Base-by-base conservation (phyloP, 108 stramenopile species). In the Skeletonema grethae region DNA sequence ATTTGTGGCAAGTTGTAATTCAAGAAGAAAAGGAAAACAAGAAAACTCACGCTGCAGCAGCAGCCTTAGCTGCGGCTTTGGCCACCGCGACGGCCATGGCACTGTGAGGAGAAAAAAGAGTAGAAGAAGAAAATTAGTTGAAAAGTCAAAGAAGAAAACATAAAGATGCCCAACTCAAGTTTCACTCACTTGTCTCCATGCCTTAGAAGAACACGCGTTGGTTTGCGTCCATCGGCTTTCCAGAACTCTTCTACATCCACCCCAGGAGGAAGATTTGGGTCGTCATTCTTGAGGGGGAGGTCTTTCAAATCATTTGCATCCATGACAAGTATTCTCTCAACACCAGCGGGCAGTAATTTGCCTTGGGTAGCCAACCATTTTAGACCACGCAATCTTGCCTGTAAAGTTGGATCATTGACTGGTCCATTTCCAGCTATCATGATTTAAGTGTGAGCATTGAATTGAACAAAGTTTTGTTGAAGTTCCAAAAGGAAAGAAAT, bases 261-360 rank as follows among this genome's bases (percentile, higher is more conserved):
- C 9, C 89, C 90, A 57, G 64, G 53, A 9, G 87, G 86, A 10
- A 87, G 55, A 57, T 87, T 88, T 1, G 84, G 78, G 66, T 89
- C 80, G 36, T 89, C 82, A 61, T 91, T 92, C 11, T 72, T 66
- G 20, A 93, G 25, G 2, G 94, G 94, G 4, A 95, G 79, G 38
- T 90, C 87, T 39, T 81, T 64, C 24, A 95, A 57, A 65, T 95
- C 94, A 15, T 91, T 95, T 2, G 91, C 94, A 79, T 95, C 94
- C 85, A 95, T 81, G 9, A 95, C 94, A 22, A 95, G 68, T 61
- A 95, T 82, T 7, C 91, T 74, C 77, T 95, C 94, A 31, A 95
- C 94, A 28, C 80, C 85, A 0, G 87, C 76, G 0, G 90, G 91
- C 4, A 95, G 76, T 15, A 70, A 70, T 31, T 65, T 75, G 6